These are phyloP conservation scores for Ziziphus jujuba DNA, from an alignment of 306 rosid genomes.

Conservation along the genomic window DNA sequence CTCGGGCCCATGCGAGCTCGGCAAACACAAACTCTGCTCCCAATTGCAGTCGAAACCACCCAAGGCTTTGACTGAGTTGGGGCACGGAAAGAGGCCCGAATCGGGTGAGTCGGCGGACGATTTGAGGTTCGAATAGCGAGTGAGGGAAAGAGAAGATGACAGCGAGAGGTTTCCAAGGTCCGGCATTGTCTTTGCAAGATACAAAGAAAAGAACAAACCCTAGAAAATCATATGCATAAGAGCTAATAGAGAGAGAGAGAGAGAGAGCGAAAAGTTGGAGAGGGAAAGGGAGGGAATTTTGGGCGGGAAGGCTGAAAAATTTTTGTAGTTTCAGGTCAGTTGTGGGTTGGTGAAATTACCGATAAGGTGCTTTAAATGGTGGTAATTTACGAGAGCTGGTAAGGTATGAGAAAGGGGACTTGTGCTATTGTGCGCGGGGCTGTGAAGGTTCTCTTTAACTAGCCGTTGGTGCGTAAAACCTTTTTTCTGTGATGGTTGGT, in stretches of 20 bases:
- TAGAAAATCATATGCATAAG: conserved; percentile 7
- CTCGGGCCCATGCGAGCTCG: conserved; percentile 14
- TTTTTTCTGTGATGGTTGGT: too few species aligned
- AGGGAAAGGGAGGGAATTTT: conserved; percentile 10
- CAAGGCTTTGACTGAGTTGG: too few species aligned
- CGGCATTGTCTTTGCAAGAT: conserved; percentile 47
- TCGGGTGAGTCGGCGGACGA: conserved; percentile 32
- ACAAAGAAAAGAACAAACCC: conserved; percentile 21
- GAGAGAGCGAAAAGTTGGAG: not conserved
- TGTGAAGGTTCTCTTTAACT: too few species aligned
- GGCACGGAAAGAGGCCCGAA: conserved; percentile 18
- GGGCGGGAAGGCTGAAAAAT: conserved; percentile 27
- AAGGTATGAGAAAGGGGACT: too few species aligned
- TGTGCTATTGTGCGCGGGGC: too few species aligned
- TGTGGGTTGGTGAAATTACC: not conserved
- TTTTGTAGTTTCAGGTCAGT: not conserved
- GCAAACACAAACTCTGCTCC: conserved; percentile 17
- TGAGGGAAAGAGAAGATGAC: conserved; percentile 40
- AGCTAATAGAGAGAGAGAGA: not conserved
- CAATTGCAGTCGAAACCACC: conserved; percentile 15
- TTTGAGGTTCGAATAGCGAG: conserved; percentile 41
- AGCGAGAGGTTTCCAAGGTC: conserved; percentile 61
- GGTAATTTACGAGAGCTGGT: conserved; percentile 9
- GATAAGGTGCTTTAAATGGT: not conserved
- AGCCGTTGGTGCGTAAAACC: too few species aligned